Evolutionary conservation across 768 basidiomycete genomes (phyloP), one percentile per base, ranked within the genome.

Genomic region (Stropharia rugosoannulata): DNA sequence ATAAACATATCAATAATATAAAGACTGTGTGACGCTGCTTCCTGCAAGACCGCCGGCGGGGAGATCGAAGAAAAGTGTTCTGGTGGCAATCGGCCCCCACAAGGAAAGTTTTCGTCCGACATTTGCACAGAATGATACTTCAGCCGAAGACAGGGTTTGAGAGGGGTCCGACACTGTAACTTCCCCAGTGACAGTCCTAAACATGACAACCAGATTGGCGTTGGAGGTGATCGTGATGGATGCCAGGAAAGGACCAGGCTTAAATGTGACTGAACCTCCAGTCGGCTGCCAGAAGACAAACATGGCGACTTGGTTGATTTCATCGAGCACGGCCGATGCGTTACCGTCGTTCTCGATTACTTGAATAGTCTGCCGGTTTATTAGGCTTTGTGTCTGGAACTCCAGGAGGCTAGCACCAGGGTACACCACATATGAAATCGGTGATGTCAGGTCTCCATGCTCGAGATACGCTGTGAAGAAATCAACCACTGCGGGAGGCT

Each of bases 81-180:
- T 71, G 9, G 51, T 55, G 10, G 42, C 16, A 6, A 56, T 58
- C 42, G 59, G 50, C n/a, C 64, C 67, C 68, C 67, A 72, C 27
- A 60, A 60, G 13, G 64, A 59, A 25, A 69, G 68, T 49, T 64
- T 60, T 45, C 60, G 48, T 2, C 68, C 63, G 15, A 58, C 41
- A 5, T 66, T 65, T 9, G 75, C 53, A 11, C 51, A 60, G 49
- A 85, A 58, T 1, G 67, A 72, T 47, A 85, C 59, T 25, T 70
- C 64, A 0, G 80, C 64, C 2, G 64, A 59, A 6, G 59, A 50
- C 22, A 82, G 61, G 0, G 73, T 73, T 64, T 90, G 87, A 1
- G 84, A 84, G 4, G 87, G 88, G 65, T 90, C 87, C 0, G 87
- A 80, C 11, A 87, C 76, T 0, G 79, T 81, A 32, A 90, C 58